Evolutionary conservation across 2,329 filamentous ascomycete species (phyloP), one percentile per base, ranked within the genome.

Genomic region (Arachnopeziza araneosa): DNA sequence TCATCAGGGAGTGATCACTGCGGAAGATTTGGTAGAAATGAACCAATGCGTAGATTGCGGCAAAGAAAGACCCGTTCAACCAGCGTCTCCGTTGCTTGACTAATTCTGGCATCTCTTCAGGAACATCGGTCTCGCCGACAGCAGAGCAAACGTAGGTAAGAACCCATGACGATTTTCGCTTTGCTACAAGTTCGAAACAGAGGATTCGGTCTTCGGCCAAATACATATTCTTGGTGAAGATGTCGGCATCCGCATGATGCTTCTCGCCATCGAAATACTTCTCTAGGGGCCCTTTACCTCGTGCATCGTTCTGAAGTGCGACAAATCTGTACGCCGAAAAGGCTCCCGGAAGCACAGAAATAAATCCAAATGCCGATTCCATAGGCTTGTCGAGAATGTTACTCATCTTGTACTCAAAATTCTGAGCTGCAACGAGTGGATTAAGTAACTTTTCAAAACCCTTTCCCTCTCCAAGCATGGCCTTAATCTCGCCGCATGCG

Each of bases 191-290:
- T 75, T 90, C 87, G 80, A 82, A 84, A 68, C 82, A 84, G 9
- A 84, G 71, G 65, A 84, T 84, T 70, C 82, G 80, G 74, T 84
- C 82, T 67, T 84, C 82, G 21, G 82, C 82, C 36, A 84, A 73
- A 65, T 84, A 84, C 82, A 84, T 84, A 68, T 90, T 90, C 12
- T 86, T 86, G 0, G 86, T 89, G 67, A 90, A 90, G 2, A 89
- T 66, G 12, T 58, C 62, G 17, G 63, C 61, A 49, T 63, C 85
- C 66, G 89, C 85, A 8, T 86, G 86, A 70, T 89, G 84, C 65
- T 87, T 83, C 26, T 87, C 87, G 64, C 87, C 87, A 71, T 89
- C 88, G 78, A 90, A 90, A 69, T 90, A 90, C 69, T 90, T 86
- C 65, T 85, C 88, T 52, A 90, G 75, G 0, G 87, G 87, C 0